A percentile compares a stretch with the other conserved stretches of the same genome.
Conservation (phyloP, 2,329 filamentous ascomycete species). For the Penicillium sp. region DNA sequence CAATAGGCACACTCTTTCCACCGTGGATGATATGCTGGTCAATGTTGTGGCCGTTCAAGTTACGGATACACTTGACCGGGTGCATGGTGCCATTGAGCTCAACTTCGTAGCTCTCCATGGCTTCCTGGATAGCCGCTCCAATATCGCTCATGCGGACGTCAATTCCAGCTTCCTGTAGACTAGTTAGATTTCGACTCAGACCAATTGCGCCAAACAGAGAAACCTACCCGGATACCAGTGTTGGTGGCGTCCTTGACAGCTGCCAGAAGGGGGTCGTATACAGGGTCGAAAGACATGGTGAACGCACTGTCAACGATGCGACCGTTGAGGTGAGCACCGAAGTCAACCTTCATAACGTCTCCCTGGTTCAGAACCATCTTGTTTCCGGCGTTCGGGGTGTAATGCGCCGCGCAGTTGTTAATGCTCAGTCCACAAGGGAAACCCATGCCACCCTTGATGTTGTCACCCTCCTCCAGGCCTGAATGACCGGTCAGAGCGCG, state of each 20-base stretch:
- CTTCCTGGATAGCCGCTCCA: conserved; percentile 80
- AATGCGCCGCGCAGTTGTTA: conserved; percentile 85
- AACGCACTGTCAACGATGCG: conserved; percentile 73
- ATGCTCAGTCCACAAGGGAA: conserved; percentile 84
- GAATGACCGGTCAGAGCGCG: conserved; percentile 74
- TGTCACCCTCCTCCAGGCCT: conserved; percentile 76
- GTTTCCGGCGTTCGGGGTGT: conserved; percentile 84
- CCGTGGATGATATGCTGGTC: conserved; percentile 88
- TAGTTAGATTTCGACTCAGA: conserved; percentile 11
- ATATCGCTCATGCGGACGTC: conserved; percentile 88
- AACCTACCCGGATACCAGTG: conserved; percentile 67
- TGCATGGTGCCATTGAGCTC: conserved; percentile 77
- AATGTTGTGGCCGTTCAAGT: conserved; percentile 89
- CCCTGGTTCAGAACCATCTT: conserved; percentile 68
- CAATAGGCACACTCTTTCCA: conserved; percentile 87
- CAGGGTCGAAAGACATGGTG: conserved; percentile 67
- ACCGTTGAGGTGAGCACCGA: conserved; percentile 71
- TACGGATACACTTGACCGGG: conserved; percentile 81
- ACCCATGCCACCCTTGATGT: conserved; percentile 76
- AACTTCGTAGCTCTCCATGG: conserved; percentile 91
- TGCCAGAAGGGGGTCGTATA: conserved; percentile 67
- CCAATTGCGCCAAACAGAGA: neutral
- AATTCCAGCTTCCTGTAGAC: conserved; percentile 76
- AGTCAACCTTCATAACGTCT: conserved; percentile 75
- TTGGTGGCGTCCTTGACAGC: conserved; percentile 71